Evolutionary conservation across 768 basidiomycete species (phyloP).

Genomic region (Fomitopsis serialis): DNA sequence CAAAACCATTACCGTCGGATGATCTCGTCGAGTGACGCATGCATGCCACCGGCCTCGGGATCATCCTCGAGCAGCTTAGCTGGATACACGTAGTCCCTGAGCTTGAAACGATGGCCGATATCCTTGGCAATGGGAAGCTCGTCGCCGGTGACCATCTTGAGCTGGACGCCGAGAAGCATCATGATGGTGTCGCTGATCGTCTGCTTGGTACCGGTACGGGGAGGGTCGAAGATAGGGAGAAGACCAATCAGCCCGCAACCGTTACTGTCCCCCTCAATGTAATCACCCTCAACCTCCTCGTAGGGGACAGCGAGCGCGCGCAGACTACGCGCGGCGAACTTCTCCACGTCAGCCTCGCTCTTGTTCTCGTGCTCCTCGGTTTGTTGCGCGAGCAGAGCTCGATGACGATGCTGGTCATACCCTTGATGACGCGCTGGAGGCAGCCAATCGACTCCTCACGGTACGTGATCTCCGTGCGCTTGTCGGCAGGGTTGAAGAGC

Average conservation of each 20-base stretch:
- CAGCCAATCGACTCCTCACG: constrained; percentile 90
- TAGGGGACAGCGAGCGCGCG: constrained; percentile 95
- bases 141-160: constrained; percentile 99
- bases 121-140: constrained; percentile 99
- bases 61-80: constrained; percentile 99
- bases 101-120: constrained; percentile 94
- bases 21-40: constrained; percentile 89
- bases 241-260: constrained; percentile 98
- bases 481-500: constrained; percentile 99
- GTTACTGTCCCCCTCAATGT: constrained; percentile 84
- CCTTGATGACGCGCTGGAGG: constrained; percentile 98
- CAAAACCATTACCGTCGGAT: constrained; percentile 99
- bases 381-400: constrained; percentile 98
- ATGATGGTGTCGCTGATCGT: constrained; percentile 97
- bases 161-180: constrained; percentile 92
- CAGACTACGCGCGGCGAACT: constrained; percentile 92
- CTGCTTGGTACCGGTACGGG: constrained; percentile 97
- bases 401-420: constrained; percentile 99
- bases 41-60: constrained; percentile 80
- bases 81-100: constrained; percentile 99
- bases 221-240: constrained; percentile 95
- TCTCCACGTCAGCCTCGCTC: constrained; percentile 93
- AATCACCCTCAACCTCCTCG: constrained; percentile 85
- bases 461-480: constrained; percentile 98
- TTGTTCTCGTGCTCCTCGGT: constrained; percentile 85